Base-by-base conservation (phyloP, 306 rosid genomes). In the Prinsepia uniflora region DNA sequence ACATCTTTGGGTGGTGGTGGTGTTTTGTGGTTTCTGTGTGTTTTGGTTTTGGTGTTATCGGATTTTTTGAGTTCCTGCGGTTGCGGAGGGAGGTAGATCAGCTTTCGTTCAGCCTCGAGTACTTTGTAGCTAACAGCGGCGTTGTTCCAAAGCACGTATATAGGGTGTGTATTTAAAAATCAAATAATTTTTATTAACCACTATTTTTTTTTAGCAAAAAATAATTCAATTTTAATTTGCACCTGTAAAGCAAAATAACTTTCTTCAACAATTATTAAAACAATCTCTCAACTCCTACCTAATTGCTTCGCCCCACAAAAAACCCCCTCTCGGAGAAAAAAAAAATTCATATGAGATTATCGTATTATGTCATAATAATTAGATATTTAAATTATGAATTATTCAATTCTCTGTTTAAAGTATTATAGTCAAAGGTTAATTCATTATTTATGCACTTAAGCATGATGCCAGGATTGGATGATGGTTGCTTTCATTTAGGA, bases 1-100 rank as follows among this genome's bases (percentile, higher is more conserved):
- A 91, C 97, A 91, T 90, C 79, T 66, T 58, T 40, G 43, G 43
- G 58, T 44, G 5, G 64, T 39, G 34, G n/a, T 60, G 20, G 49
- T 17, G 42, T 52, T 63, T 17, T 12, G 68, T 17, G 48, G 15
- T 63, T 45, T 68, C 34, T 42, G 12, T 22, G 70, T 17, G 10
- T 66, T 39, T 8, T 42, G 65, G 34, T 1, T 47, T 47, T 46
- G 64, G 14, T 8, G 49, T 45, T 48, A 57, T 74, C 14, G 47
- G 70, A 68, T 46, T 44, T 46, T 20, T 49, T 15, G 20, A 36
- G 43, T 24, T 44, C 6, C 40, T 19, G 20, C 52, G 41, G 50
- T 20, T 19, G 20, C 52, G 41, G 50, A 55, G 50, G 54, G 14
- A 41, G 56, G 3, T 1, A 30, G 71, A 15, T 70, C 24, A 46